Conservation (phyloP, 495 filamentous ascomycete species). For the Friedmanniomyces simplex region DNA sequence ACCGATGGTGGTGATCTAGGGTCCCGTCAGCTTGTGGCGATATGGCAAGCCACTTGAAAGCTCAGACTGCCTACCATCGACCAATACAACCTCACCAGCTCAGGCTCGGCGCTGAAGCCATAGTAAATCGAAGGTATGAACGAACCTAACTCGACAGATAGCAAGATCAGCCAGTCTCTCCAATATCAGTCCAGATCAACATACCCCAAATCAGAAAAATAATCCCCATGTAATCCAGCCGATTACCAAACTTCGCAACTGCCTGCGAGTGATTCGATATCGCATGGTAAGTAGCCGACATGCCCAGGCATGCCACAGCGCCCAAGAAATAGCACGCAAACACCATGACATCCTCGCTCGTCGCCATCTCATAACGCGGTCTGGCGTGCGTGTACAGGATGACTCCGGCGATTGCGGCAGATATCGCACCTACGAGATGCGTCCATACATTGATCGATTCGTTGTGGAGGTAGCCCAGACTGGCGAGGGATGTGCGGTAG, state of each 20-base stretch:
- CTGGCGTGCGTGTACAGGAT: conserved; percentile 41
- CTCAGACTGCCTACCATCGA: conserved; percentile 45
- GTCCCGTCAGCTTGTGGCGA: neutral
- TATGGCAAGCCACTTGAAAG: neutral
- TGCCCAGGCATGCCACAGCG: conserved; percentile 65
- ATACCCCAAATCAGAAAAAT: conserved; percentile 71
- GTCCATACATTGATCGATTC: conserved; percentile 93
- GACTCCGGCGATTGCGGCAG: conserved; percentile 34
- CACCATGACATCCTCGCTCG: conserved; percentile 53
- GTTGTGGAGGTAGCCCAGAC: conserved; percentile 72
- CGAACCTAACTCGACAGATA: conserved; percentile 30
- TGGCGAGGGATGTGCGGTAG: conserved; percentile 51
- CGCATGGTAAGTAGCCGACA: conserved; percentile 72
- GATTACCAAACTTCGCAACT: conserved; percentile 52
- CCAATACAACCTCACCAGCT: conserved; percentile 58
- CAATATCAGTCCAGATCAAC: too few relatives aligned
- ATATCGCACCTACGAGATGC: conserved; percentile 59
- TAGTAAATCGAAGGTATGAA: conserved; percentile 83
- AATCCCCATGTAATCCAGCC: conserved; percentile 89
- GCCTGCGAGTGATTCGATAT: conserved; percentile 55
- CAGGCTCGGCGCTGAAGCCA: conserved; percentile 60
- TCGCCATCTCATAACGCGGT: conserved; percentile 58
- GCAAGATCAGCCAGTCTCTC: too few relatives aligned
- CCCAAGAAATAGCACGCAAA: conserved; percentile 73
- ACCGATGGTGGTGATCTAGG: conserved; percentile 65